These are phyloP conservation scores for Termitomyces sp. DNA, from an alignment of 1,284 basidiomycete genomes.

Conservation along the genomic window DNA sequence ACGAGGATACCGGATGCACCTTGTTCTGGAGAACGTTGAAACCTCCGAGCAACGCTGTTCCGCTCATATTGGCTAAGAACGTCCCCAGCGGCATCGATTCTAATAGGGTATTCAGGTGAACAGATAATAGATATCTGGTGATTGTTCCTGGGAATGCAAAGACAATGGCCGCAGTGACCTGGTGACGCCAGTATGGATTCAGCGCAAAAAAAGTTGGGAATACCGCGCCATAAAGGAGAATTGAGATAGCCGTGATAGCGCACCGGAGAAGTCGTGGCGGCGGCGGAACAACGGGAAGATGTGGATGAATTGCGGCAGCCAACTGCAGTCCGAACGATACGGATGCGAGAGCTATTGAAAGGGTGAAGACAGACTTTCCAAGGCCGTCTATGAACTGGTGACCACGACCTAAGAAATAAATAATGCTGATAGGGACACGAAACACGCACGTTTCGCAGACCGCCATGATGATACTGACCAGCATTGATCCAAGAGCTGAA, in stretches of 20 bases:
- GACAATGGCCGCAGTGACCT: constrained; percentile 84
- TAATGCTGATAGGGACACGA: constrained; percentile 2
- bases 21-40: constrained; percentile 70
- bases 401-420: constrained; percentile 10
- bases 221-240: constrained; percentile 61
- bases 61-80: constrained; percentile 79
- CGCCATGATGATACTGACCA: constrained; percentile 51
- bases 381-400: constrained; percentile 79
- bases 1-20: constrained; percentile 37
- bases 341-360: constrained; percentile 65
- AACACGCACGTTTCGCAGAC: constrained; percentile 72
- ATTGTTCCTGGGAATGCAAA: constrained; percentile 89
- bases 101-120: constrained; percentile 62
- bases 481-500: constrained; percentile 85
- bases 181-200: constrained; percentile 65
- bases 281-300: constrained; percentile 35
- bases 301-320: constrained; percentile 37
- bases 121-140: constrained; percentile 76
- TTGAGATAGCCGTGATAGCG: constrained; percentile 41
- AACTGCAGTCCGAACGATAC: constrained; percentile 58
- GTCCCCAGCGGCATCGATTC: constrained; percentile 83
- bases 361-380: constrained; percentile 77
- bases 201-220: constrained; percentile 78
- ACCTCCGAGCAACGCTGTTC: constrained; percentile 70
- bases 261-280: constrained; percentile 41